A percentile compares a stretch with the other conserved stretches of the same genome.
These are phyloP conservation scores for Oryza nivara DNA, from an alignment of 176 grass and related monocot genomes.

Conservation along the genomic window DNA sequence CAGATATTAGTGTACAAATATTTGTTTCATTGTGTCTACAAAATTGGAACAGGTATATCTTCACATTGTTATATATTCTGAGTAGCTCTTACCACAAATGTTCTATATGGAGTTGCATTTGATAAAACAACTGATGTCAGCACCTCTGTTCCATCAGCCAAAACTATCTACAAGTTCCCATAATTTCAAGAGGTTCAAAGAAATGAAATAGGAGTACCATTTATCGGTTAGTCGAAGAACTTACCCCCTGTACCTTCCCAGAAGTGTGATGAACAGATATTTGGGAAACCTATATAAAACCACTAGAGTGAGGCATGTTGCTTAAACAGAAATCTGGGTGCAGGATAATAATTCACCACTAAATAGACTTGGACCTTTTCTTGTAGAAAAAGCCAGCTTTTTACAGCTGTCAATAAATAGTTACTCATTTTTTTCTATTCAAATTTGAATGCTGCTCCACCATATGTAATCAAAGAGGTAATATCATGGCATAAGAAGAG, in stretches of 20 bases:
- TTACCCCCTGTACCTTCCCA: slow-evolving; percentile 75
- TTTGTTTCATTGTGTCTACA: slow-evolving; percentile 16
- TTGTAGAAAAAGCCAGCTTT: neutral
- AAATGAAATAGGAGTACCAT: slow-evolving; percentile 11
- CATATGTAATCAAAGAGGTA: slow-evolving; percentile 10
- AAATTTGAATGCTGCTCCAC: slow-evolving; percentile 10
- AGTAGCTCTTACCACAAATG: slow-evolving; percentile 81
- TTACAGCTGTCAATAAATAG: slow-evolving; percentile 9
- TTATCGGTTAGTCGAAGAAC: slow-evolving; percentile 37
- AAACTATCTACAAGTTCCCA: slow-evolving; percentile 63
- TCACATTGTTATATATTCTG: slow-evolving; percentile 34
- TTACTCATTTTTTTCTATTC: slow-evolving; percentile 11
- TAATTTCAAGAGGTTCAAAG: slow-evolving; percentile 26
- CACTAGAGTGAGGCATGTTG: slow-evolving; percentile 49
- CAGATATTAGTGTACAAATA: slow-evolving; percentile 23
- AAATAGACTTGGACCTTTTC: neutral
- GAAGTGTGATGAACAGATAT: slow-evolving; percentile 64
- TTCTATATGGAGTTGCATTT: slow-evolving; percentile 91
- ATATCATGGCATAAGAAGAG: slow-evolving; percentile 33
- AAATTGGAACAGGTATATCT: slow-evolving; percentile 32
- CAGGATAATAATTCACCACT: neutral
- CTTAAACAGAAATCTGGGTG: slow-evolving; percentile 3
- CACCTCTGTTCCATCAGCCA: slow-evolving; percentile 91
- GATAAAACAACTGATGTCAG: slow-evolving; percentile 82
- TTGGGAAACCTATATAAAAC: slow-evolving; percentile 73